phyloP scores from a whole-genome alignment of 352 stramenopile species.

The Pythium volutum region DNA sequence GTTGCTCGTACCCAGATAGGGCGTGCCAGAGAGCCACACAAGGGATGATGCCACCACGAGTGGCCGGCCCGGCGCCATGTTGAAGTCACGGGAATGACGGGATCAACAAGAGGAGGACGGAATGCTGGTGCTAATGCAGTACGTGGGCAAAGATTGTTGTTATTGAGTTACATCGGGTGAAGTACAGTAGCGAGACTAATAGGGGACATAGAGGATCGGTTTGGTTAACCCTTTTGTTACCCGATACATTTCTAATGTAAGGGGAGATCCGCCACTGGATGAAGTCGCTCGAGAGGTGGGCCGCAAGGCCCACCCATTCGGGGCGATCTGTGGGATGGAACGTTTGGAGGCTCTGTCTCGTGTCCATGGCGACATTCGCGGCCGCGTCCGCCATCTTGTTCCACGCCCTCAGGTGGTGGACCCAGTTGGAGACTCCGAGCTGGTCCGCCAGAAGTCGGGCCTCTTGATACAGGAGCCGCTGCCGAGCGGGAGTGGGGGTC shows the following conservation, averaged over 20 bases:
- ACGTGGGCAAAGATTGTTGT: too few relatives aligned
- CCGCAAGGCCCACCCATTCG: not conserved
- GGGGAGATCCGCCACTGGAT: not conserved
- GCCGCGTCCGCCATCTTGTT: slow-evolving; percentile 6
- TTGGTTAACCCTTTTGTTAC: too few relatives aligned
- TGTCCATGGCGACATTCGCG: not conserved
- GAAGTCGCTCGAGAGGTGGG: not conserved
- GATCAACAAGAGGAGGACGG: too few relatives aligned
- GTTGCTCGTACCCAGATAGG: slow-evolving; percentile 33
- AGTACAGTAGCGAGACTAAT: too few relatives aligned
- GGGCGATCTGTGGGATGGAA: not conserved
- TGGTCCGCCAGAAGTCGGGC: not conserved
- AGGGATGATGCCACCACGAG: too few relatives aligned
- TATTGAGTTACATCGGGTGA: too few relatives aligned
- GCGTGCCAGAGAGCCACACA: too few relatives aligned
- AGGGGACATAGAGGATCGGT: too few relatives aligned
- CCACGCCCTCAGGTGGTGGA: not conserved
- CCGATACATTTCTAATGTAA: too few relatives aligned
- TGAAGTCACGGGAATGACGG: too few relatives aligned
- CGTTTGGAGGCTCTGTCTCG: not conserved
- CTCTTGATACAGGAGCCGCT: not conserved
- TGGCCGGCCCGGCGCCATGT: too few relatives aligned
- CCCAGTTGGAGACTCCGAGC: not conserved
- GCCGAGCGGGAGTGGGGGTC: not conserved
- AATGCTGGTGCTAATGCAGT: too few relatives aligned